phyloP scores from a whole-genome alignment of 495 filamentous ascomycete species.

The Immersiella caudata region DNA sequence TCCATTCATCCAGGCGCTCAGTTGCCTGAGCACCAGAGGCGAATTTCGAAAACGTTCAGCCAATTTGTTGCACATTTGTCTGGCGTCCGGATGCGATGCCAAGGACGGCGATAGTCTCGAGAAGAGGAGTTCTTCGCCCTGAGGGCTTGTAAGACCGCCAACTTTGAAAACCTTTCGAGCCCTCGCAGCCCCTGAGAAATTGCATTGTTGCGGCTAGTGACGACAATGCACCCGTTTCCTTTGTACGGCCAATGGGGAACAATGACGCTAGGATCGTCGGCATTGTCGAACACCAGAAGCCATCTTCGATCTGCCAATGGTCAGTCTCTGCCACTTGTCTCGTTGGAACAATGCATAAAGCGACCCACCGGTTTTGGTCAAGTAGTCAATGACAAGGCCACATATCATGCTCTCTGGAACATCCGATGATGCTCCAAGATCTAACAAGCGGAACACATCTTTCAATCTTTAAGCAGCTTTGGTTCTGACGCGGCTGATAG shows the following conservation, averaged over 20 bases:
- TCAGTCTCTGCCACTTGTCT: not conserved
- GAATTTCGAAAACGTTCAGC: not conserved
- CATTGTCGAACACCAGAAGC: constrained; percentile 11
- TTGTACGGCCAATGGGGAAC: not conserved
- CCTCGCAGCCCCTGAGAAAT: not conserved
- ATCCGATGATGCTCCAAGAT: not conserved
- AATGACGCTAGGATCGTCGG: constrained; percentile 1
- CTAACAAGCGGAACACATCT: not conserved
- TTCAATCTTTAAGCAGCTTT: constrained; percentile 10
- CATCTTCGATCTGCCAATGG: not conserved
- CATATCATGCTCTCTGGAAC: not conserved
- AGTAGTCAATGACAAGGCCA: not conserved
- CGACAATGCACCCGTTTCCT: not conserved
- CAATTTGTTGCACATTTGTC: not conserved
- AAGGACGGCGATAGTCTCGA: not conserved
- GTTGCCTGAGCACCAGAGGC: constrained; percentile 9
- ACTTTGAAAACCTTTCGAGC: not conserved
- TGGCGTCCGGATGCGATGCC: not conserved
- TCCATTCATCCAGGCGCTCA: constrained; percentile 10
- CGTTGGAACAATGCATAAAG: not conserved
- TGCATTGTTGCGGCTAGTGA: constrained; percentile 6
- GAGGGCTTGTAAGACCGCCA: not conserved
- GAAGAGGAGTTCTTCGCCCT: constrained; percentile 1
- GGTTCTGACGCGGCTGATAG: constrained; percentile 6
- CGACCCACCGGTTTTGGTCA: not conserved